Percentiles rank a stretch among this genome's conserved stretches.
Evolutionary conservation across 257 asterid genomes (phyloP).

Genomic region (Osmanthus fragrans): DNA sequence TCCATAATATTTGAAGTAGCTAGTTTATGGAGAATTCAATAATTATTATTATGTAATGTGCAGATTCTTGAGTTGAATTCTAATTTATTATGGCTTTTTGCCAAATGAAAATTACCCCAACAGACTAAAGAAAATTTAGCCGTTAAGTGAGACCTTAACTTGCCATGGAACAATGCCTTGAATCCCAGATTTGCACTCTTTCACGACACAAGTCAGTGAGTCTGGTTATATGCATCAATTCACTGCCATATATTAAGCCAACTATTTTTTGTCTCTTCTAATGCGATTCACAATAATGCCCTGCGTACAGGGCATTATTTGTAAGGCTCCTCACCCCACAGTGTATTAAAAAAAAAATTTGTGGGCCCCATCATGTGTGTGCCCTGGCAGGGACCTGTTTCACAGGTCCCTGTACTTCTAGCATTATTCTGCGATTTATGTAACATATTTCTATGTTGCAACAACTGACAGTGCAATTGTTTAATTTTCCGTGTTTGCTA

Average conservation of each 20-base stretch:
- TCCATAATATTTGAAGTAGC: neutral
- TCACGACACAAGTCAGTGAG: neutral
- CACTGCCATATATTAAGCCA: neutral
- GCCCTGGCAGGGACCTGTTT: no score
- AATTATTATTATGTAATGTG: neutral
- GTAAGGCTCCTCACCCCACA: no score
- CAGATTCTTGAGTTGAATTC: neutral
- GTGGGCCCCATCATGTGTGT: no score
- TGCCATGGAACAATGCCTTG: neutral
- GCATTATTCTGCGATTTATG: neutral
- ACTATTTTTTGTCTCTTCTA: no score
- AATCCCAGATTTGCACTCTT: neutral
- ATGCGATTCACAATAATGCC: no score
- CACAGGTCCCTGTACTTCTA: no score
- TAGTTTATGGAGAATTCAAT: neutral
- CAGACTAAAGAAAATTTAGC: neutral
- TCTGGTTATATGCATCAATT: neutral
- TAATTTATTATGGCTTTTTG: neutral
- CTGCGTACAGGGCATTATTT: no score
- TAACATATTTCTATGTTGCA: neutral
- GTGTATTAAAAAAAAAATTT: no score
- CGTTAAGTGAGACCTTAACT: neutral
- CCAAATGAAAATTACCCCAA: neutral
- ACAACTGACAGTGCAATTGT: neutral
- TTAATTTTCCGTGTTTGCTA: slow-evolving; percentile 25